Percentiles rank a stretch among this genome's conserved stretches.
Evolutionary conservation across 768 basidiomycete species (phyloP).

Genomic region (Scleroderma citrinum): DNA sequence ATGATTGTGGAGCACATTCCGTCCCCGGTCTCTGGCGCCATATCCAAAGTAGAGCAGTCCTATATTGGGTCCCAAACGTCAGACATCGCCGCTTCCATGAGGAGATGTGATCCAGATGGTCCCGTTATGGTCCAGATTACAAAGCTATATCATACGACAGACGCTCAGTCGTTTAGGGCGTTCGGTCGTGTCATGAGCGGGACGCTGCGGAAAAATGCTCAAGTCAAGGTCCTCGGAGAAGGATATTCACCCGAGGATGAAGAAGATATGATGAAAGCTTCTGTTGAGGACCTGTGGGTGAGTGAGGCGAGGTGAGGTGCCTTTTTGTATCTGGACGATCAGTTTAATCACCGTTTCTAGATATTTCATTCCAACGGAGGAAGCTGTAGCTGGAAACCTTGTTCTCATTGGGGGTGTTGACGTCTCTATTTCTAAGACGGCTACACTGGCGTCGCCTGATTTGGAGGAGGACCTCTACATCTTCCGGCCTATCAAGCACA

Average conservation of each 20-base stretch:
- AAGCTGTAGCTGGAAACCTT: slow-evolving; percentile 86
- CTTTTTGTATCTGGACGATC: background rate
- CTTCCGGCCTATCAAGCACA: slow-evolving; percentile 93
- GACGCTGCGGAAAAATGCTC: slow-evolving; percentile 74
- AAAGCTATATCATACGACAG: slow-evolving; percentile 94
- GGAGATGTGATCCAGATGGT: slow-evolving; percentile 73
- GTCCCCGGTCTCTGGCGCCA: slow-evolving; percentile 58
- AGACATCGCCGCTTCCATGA: slow-evolving; percentile 73
- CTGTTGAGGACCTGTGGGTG: slow-evolving; percentile 86
- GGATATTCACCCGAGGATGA: slow-evolving; percentile 99
- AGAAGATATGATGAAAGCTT: slow-evolving; percentile 90
- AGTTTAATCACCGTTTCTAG: slow-evolving; percentile 33
- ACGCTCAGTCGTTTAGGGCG: slow-evolving; percentile 94
- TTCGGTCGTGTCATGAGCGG: slow-evolving; percentile 94
- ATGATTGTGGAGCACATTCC: slow-evolving; percentile 89
- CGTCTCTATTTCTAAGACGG: slow-evolving; percentile 91
- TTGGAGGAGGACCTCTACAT: slow-evolving; percentile 87
- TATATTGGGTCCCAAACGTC: slow-evolving; percentile 88
- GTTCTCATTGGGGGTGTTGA: slow-evolving; percentile 92
- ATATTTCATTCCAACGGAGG: slow-evolving; percentile 87
- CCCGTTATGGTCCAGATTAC: slow-evolving; percentile 91
- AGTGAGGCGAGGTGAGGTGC: slow-evolving; percentile 73
- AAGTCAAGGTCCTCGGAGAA: slow-evolving; percentile 95
- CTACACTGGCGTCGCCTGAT: slow-evolving; percentile 71
- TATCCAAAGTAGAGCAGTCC: slow-evolving; percentile 69